Evolutionary conservation across 2,329 filamentous ascomycete species (phyloP).

Genomic region (Aspergillus latus): DNA sequence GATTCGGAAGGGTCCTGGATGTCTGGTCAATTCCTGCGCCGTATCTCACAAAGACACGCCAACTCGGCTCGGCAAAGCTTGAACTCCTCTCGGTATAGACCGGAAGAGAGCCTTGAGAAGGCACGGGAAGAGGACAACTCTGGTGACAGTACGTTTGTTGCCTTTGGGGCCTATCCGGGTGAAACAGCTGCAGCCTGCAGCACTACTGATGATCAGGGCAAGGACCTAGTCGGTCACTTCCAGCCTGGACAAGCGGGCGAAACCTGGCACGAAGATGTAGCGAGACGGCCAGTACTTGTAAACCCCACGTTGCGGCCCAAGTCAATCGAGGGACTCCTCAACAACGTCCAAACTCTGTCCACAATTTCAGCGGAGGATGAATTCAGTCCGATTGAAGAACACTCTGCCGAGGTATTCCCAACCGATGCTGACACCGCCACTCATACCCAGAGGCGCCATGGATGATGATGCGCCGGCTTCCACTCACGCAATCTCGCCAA

Average conservation of each 20-base stretch:
- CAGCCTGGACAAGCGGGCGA: slow-evolving; percentile 32
- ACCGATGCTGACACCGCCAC: slow-evolving; percentile 22
- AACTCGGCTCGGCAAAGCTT: slow-evolving; percentile 43
- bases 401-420: slow-evolving; percentile 53
- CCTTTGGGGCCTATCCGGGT: slow-evolving; percentile 50
- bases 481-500: slow-evolving; percentile 8
- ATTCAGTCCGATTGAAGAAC: slow-evolving; percentile 33
- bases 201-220: slow-evolving; percentile 56
- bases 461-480: not conserved
- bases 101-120: slow-evolving; percentile 55
- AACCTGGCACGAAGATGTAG: slow-evolving; percentile 54
- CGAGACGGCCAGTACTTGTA: slow-evolving; percentile 64
- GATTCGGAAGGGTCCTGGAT: slow-evolving; percentile 97
- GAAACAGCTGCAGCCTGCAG: slow-evolving; percentile 46
- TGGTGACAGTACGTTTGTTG: slow-evolving; percentile 70
- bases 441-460: not conserved
- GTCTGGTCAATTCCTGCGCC: slow-evolving; percentile 66
- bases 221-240: slow-evolving; percentile 33
- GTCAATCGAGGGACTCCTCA: slow-evolving; percentile 61
- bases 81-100: slow-evolving; percentile 35
- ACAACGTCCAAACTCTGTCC: slow-evolving; percentile 47
- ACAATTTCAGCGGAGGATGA: slow-evolving; percentile 36
- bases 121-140: slow-evolving; percentile 59
- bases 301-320: slow-evolving; percentile 58
- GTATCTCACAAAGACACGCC: slow-evolving; percentile 44